Percentiles rank a stretch among this genome's conserved stretches.
These are phyloP conservation scores for Colletotrichum orchidophilum DNA, from an alignment of 2,329 filamentous ascomycete genomes.

Conservation along the genomic window DNA sequence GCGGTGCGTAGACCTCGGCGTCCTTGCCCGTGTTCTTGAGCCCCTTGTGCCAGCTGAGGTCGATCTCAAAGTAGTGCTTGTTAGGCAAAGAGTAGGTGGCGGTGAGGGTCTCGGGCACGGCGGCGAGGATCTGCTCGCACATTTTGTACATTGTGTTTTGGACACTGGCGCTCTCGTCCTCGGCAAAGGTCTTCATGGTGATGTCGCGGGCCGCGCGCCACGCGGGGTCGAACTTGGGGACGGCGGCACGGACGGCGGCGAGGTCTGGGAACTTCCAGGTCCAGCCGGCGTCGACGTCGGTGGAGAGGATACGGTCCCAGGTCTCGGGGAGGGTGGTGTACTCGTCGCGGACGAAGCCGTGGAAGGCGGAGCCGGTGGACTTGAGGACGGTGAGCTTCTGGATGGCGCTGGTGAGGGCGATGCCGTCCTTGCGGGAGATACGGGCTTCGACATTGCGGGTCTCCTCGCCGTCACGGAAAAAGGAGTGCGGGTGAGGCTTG, in stretches of 20 bases:
- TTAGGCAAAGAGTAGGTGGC: conserved; percentile 91
- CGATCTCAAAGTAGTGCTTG: conserved; percentile 99
- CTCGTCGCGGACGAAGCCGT: conserved; percentile 92
- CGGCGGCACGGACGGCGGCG: conserved; percentile 71
- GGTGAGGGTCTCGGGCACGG: conserved; percentile 74
- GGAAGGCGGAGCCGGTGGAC: conserved; percentile 95
- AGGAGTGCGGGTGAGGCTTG: conserved; percentile 93
- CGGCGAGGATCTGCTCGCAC: conserved; percentile 84
- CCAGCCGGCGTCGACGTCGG: conserved; percentile 90
- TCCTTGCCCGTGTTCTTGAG: conserved; percentile 95
- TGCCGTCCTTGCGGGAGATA: conserved; percentile 73
- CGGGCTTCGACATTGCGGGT: conserved; percentile 83
- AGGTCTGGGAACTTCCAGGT: conserved; percentile 80
- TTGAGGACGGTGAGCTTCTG: conserved; percentile 89
- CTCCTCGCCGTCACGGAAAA: conserved; percentile 89
- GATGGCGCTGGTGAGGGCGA: conserved; percentile 81
- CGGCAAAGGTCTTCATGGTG: conserved; percentile 91
- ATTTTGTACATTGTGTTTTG: conserved; percentile 99
- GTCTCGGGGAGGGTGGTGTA: conserved; percentile 91
- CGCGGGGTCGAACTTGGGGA: conserved; percentile 78
- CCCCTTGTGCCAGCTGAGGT: conserved; percentile 96
- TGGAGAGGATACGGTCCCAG: conserved; percentile 95
- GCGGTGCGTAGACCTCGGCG: conserved; percentile 94
- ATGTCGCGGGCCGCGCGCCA: conserved; percentile 82
- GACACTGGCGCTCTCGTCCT: conserved; percentile 90